These are phyloP conservation scores for Xerocomus tenax DNA, from an alignment of 1,284 basidiomycete species.

Conservation along the genomic window DNA sequence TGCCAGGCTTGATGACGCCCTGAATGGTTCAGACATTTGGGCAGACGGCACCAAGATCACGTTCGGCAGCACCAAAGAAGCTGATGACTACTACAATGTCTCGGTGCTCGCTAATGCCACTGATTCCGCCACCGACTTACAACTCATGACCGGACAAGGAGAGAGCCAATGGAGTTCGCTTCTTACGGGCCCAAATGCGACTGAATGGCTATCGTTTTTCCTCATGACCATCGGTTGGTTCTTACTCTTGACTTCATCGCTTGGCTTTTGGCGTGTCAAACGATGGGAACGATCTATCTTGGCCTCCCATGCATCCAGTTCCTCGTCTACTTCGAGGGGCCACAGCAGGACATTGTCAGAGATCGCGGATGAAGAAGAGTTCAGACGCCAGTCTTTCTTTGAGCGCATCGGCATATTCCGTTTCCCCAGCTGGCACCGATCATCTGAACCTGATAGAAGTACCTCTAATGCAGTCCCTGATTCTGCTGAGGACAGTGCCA, in stretches of 20 bases:
- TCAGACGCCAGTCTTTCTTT: slow-evolving; percentile 23
- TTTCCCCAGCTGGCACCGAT: slow-evolving; percentile 5
- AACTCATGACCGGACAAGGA: slow-evolving; percentile 9
- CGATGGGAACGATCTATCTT: slow-evolving; percentile 75
- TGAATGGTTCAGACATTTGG: slow-evolving; percentile 26
- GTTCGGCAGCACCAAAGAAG: slow-evolving; percentile 42
- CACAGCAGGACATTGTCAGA: slow-evolving; percentile 23
- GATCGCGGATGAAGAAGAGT: slow-evolving; percentile 21
- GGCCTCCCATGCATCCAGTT: slow-evolving; percentile 34
- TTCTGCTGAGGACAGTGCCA: slow-evolving; percentile 1
- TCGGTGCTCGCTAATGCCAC: slow-evolving; percentile 13
- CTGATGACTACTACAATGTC: slow-evolving; percentile 38
- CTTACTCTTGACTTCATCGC: slow-evolving; percentile 75
- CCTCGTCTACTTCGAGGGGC: slow-evolving; percentile 16
- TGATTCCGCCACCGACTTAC: slow-evolving; percentile 7
- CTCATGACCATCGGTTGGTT: slow-evolving; percentile 95
- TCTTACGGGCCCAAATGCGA: slow-evolving; percentile 48
- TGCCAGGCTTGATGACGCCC: slow-evolving; percentile 30
- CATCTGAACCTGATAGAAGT: slow-evolving; percentile 10
- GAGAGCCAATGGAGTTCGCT: slow-evolving; percentile 26
- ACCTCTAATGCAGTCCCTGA: slow-evolving; percentile 5
- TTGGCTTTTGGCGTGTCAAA: slow-evolving; percentile 89
- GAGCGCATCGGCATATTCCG: slow-evolving; percentile 26
- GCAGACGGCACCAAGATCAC: slow-evolving; percentile 24
- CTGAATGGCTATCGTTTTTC: slow-evolving; percentile 89